These are phyloP conservation scores for Citrus sp. DNA, from an alignment of 345 rosid genomes.

Conservation along the genomic window DNA sequence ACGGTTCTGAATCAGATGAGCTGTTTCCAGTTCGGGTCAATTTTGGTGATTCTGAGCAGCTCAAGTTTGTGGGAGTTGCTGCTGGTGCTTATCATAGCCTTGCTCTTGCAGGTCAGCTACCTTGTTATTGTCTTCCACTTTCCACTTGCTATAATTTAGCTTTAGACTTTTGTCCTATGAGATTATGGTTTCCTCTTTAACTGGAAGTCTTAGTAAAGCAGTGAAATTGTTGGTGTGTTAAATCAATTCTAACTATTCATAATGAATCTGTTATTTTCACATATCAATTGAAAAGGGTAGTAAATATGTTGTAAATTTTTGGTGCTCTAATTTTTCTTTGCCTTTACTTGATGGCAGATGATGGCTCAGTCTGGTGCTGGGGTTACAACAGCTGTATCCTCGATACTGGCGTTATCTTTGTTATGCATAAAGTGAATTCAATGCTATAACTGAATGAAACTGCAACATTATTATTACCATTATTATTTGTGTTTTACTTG, in stretches of 20 bases:
- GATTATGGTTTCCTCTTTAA: background rate
- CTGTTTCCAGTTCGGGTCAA: conserved; percentile 57
- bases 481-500: conserved; percentile 3
- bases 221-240: background rate
- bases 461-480: background rate
- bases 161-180: background rate
- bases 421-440: background rate
- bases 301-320: background rate
- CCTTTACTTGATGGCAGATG: conserved; percentile 54
- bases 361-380: conserved; percentile 94
- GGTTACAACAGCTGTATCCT: conserved; percentile 95
- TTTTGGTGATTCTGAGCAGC: conserved; percentile 25
- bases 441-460: background rate
- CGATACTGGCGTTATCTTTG: background rate
- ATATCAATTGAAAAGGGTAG: background rate
- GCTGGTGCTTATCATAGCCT: conserved; percentile 94
- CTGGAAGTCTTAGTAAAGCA: background rate
- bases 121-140: background rate
- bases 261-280: background rate
- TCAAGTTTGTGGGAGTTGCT: conserved; percentile 63
- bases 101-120: conserved; percentile 62
- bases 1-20: conserved; percentile 67
- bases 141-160: background rate
- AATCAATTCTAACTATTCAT: background rate
- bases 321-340: conserved; percentile 5